Base-by-base conservation (phyloP, 768 basidiomycete species). In the Pisolithus microcarpus region DNA sequence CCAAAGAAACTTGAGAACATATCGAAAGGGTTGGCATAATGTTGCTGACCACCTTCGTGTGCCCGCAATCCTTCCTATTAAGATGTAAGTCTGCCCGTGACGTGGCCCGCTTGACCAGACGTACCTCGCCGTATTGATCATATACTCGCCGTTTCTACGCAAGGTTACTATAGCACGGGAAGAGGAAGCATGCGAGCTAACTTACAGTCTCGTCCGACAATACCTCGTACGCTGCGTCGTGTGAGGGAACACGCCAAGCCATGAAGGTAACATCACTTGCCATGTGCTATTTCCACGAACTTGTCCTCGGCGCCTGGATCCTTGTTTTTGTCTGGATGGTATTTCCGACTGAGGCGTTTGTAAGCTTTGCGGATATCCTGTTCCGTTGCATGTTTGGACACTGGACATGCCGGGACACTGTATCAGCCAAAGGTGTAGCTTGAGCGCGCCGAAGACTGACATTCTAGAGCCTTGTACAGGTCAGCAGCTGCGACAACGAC, bases 281-380 rank as follows among this genome's bases (percentile, higher is more conserved):
- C 92, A 61, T 85, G 82, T 18, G 92, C 87, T 61, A 96, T 85
- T 56, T 95, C 85, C 19, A 96, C 90, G 65, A 98, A 98, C 63
- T 77, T 86, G 50, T 80, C 80, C 61, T 92, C 85, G 11, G 92
- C 88, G 2, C 73, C 83, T 49, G 83, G 78, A 15, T 87, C 88
- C 60, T 85, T 86, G 69, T 94, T 96, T 75, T 95, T 96, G 75
- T 99, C 95, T 0, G 95, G 95, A 62, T 98, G 94, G 50, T 79
- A 91, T 70, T 84, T 90, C 60, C 82, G 82, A 66, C 90, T 91
- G 16, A 94, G 74, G 59, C 81, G 83, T 67, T 92, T 92, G 72
- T 96, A 97, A 3, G 93, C 91, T 57, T 88, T 85, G 67, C 87
- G 81, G 64, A 97, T 91, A 61, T 95, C 92, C 62, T 81, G 82